Conservation (phyloP, 176 grass and related monocot species). For the Miscanthus lutarioriparius region DNA sequence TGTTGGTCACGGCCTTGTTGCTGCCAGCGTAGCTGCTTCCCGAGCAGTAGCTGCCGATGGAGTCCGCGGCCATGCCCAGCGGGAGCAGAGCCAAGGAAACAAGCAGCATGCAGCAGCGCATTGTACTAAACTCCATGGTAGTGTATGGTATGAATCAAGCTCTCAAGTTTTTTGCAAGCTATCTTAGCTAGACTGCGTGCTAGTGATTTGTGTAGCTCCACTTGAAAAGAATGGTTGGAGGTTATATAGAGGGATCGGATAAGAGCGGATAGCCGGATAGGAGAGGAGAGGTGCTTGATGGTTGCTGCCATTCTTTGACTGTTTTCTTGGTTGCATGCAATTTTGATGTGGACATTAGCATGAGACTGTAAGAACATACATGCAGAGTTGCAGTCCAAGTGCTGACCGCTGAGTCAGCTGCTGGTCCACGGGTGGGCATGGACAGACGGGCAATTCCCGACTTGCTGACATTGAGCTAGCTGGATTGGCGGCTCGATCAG, state of each 20-base stretch:
- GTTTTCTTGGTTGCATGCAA: slow-evolving; percentile 34
- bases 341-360: slow-evolving; percentile 1
- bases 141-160: too few relatives aligned
- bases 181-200: not conserved
- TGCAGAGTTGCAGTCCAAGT: not conserved
- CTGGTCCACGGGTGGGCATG: slow-evolving; percentile 12
- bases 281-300: not conserved
- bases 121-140: slow-evolving; percentile 43
- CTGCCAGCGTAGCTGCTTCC: slow-evolving; percentile 31
- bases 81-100: slow-evolving; percentile 39
- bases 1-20: slow-evolving; percentile 37
- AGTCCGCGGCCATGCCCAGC: slow-evolving; percentile 37
- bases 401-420: slow-evolving; percentile 30
- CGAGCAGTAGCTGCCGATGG: slow-evolving; percentile 48
- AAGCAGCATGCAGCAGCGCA: slow-evolving; percentile 30
- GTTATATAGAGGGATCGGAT: too few relatives aligned
- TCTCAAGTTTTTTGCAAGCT: not conserved
- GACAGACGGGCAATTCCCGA: not conserved
- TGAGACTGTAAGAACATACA: not conserved
- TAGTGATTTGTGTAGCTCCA: slow-evolving; percentile 22
- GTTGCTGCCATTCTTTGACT: slow-evolving; percentile 30
- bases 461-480: slow-evolving; percentile 28
- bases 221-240: slow-evolving; percentile 13
- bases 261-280: too few relatives aligned
- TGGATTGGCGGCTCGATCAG: slow-evolving; percentile 13